Evolutionary conservation across 495 filamentous ascomycete genomes (phyloP), one percentile per base, ranked within the genome.

Genomic region (Xylaria grammica): DNA sequence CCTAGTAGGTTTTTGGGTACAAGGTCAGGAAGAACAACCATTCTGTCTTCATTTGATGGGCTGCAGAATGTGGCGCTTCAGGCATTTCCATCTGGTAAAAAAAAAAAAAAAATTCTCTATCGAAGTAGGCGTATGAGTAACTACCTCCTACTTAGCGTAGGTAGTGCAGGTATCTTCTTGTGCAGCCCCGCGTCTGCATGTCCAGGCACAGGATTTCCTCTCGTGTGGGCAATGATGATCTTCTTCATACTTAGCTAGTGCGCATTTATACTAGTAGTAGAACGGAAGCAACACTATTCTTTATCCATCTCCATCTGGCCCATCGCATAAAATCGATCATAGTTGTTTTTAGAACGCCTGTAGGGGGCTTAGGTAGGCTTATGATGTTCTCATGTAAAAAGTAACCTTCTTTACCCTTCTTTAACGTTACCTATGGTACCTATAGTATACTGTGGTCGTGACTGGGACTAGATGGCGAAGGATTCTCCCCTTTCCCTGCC

Each of bases 401-500:
- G n/a, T n/a, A n/a, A n/a, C n/a, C n/a, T n/a, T n/a, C n/a, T n/a
- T n/a, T n/a, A n/a, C n/a, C n/a, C n/a, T n/a, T n/a, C n/a, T n/a
- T n/a, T n/a, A n/a, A n/a, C n/a, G n/a, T 24, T 24, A 19, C 17
- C 49, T 51, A 26, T 10, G 19, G 42, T 40, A 56, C 6, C 4
- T 56, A 40, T 17, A 17, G 50, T 38, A 15, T 20, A 38, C 7
- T 36, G 40, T 17, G 30, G 48, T 20, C 34, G 60, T 62, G 60
- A 38, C 60, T 63, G 51, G 49, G 49, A 48, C 42, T 42, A 48
- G 29, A 56, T 55, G 52, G 50, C 20, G 40, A 63, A 63, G 51
- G 61, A 63, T 63, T 38, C 27, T 63, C 27, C 30, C 38, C 19
- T 50, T 40, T 13, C 45, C 61, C 61, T 63, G 51, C 51, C 27